Percentiles rank a stretch among this genome's conserved stretches.
phyloP scores from a whole-genome alignment of 2,329 filamentous ascomycete genomes.

The Zopfia rhizophila region DNA sequence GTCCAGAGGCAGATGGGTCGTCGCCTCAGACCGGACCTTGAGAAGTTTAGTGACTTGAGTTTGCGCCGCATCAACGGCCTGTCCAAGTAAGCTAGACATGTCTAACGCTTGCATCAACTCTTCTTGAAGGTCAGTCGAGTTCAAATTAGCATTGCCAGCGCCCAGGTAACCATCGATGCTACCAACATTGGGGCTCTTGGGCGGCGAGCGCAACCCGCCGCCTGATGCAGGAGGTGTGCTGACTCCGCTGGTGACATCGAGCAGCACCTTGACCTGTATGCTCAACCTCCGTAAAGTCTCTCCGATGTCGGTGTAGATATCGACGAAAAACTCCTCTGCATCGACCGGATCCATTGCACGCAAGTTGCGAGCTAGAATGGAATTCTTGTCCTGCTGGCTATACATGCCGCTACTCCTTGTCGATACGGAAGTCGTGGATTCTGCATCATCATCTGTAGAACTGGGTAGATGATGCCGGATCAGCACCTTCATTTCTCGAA shows the following conservation, averaged over 20 bases:
- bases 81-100: constrained; percentile 79
- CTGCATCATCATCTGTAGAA: constrained; percentile 92
- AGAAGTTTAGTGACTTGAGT: constrained; percentile 78
- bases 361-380: constrained; percentile 86
- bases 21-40: constrained; percentile 80
- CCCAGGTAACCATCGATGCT: constrained; percentile 55
- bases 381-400: constrained; percentile 88
- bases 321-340: constrained; percentile 82
- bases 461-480: constrained; percentile 89
- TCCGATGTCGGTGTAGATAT: constrained; percentile 86
- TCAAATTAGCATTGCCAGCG: constrained; percentile 20
- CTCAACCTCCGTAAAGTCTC: constrained; percentile 87
- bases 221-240: constrained; percentile 56
- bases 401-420: constrained; percentile 74
- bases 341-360: constrained; percentile 84
- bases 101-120: constrained; percentile 82
- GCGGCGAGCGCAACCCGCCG: constrained; percentile 57
- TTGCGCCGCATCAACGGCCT: constrained; percentile 83
- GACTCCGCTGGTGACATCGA: constrained; percentile 88
- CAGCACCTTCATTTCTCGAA: constrained; percentile 86
- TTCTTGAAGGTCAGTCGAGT: constrained; percentile 64
- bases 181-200: constrained; percentile 56
- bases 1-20: constrained; percentile 71
- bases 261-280: constrained; percentile 91
- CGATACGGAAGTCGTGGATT: constrained; percentile 86